A percentile compares a stretch with the other conserved stretches of the same genome.
Conservation (phyloP, 192 early-diverging fungal species). For the Coemansia sp. region DNA sequence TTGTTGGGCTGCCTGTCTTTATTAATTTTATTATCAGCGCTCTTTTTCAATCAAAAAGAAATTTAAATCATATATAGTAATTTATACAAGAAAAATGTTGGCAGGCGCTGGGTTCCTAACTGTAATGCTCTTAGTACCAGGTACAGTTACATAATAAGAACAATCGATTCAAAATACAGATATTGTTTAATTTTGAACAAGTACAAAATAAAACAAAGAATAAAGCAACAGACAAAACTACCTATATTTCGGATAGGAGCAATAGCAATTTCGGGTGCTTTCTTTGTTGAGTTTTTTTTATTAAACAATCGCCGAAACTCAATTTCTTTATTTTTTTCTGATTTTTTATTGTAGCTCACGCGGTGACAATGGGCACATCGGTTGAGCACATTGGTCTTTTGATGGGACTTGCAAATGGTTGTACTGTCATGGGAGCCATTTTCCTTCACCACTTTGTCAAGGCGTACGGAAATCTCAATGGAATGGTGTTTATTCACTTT, state of each 20-base stretch:
- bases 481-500: constrained; percentile 49
- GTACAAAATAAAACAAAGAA: background rate
- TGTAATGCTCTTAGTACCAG: constrained; percentile 47
- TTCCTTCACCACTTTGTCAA: constrained; percentile 53
- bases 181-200: background rate
- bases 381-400: constrained; percentile 53
- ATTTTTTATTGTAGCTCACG: constrained; percentile 38
- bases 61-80: background rate
- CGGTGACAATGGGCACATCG: constrained; percentile 37
- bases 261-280: background rate
- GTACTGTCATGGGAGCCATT: constrained; percentile 46
- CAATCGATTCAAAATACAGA: background rate
- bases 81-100: constrained; percentile 31
- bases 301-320: background rate
- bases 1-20: background rate
- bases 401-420: constrained; percentile 47
- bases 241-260: background rate
- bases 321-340: background rate
- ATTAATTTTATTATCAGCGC: background rate
- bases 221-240: background rate
- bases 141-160: constrained; percentile 23
- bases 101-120: constrained; percentile 51
- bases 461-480: constrained; percentile 45
- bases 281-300: background rate
- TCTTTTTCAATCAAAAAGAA: background rate